A percentile compares a stretch with the other conserved stretches of the same genome.
Evolutionary conservation across 208 protist genomes (phyloP).

Genomic region (Leishmania lainsoni): DNA sequence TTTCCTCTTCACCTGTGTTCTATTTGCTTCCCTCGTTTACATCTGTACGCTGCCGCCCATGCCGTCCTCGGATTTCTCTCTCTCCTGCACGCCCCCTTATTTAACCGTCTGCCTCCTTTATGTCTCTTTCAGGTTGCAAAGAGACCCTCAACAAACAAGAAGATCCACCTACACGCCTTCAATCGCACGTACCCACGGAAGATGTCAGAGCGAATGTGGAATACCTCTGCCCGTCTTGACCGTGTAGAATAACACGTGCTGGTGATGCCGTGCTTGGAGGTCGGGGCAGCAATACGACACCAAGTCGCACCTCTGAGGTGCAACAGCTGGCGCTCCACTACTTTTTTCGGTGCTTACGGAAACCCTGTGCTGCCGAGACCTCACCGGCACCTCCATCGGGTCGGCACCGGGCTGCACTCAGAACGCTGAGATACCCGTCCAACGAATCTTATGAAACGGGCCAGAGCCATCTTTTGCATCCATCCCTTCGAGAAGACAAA

Average conservation of each 20-base stretch:
- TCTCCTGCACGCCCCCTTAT: background rate
- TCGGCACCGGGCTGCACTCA: background rate
- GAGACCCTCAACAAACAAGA: background rate
- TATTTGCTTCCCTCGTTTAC: background rate
- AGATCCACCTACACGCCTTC: background rate
- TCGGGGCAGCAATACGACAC: background rate
- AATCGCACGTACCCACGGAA: background rate
- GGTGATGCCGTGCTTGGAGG: background rate
- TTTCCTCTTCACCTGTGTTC: background rate
- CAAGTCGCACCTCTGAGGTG: background rate
- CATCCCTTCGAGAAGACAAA: too few species aligned
- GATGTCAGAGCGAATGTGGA: background rate
- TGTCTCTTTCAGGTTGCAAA: background rate
- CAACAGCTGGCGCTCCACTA: background rate
- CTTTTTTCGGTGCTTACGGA: background rate
- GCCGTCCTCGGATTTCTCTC: background rate
- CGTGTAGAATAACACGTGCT: background rate
- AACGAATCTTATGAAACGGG: background rate
- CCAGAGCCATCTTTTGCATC: background rate
- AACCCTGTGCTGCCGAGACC: background rate
- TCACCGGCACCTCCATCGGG: background rate
- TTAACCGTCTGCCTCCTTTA: background rate
- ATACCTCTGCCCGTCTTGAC: background rate
- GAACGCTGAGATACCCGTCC: background rate
- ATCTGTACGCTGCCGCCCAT: background rate